Percentiles rank a stretch among this genome's conserved stretches.
Conservation (phyloP, 768 basidiomycete species). For the Strobilomyces confusus region DNA sequence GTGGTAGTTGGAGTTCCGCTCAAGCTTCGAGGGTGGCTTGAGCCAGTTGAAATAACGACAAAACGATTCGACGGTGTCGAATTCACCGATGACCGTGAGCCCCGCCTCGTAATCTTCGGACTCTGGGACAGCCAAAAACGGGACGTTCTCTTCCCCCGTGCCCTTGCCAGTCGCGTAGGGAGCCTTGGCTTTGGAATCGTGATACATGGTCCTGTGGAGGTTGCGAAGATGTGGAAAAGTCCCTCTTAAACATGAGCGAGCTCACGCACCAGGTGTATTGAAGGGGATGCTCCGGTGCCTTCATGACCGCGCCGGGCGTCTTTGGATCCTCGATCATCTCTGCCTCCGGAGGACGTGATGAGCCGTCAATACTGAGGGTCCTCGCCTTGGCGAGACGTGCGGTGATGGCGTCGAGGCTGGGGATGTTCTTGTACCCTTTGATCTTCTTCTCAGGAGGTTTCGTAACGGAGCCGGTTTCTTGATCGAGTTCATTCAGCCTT, state of each 20-base stretch:
- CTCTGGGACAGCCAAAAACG: slow-evolving; percentile 49
- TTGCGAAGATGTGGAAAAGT: not conserved
- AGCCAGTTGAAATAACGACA: slow-evolving; percentile 94
- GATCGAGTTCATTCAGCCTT: slow-evolving; percentile 59
- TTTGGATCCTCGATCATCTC: slow-evolving; percentile 81
- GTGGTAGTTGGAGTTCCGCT: slow-evolving; percentile 91
- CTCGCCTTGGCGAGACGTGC: slow-evolving; percentile 70
- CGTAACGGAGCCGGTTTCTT: slow-evolving; percentile 40
- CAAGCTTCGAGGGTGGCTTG: slow-evolving; percentile 83
- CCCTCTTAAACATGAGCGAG: not conserved
- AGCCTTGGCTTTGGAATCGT: slow-evolving; percentile 77
- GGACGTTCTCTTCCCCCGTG: slow-evolving; percentile 24
- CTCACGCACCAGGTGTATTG: slow-evolving; percentile 69
- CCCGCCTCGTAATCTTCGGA: slow-evolving; percentile 81
- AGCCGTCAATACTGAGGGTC: slow-evolving; percentile 54
- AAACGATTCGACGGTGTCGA: slow-evolving; percentile 85
- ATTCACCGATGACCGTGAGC: slow-evolving; percentile 82
- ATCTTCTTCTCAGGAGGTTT: slow-evolving; percentile 35
- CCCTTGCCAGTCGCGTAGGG: slow-evolving; percentile 29
- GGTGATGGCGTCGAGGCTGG: slow-evolving; percentile 80
- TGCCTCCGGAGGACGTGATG: slow-evolving; percentile 67
- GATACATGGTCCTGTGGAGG: slow-evolving; percentile 76
- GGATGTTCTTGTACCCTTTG: slow-evolving; percentile 83
- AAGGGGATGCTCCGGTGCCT: slow-evolving; percentile 75
- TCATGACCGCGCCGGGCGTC: slow-evolving; percentile 69